phyloP scores from a whole-genome alignment of 345 rosid species.

The Heritiera fomes region DNA sequence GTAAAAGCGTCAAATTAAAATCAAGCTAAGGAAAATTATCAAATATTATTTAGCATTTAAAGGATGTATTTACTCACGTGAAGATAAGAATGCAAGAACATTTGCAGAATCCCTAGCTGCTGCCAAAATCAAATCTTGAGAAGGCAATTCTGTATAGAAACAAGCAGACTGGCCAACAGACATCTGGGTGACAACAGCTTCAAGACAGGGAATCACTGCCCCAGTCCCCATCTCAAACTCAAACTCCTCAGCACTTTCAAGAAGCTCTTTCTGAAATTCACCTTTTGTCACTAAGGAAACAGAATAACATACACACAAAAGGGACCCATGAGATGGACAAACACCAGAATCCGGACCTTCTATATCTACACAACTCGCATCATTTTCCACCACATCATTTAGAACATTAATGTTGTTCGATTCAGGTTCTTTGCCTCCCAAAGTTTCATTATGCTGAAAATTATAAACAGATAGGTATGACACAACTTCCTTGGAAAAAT shows the following conservation, averaged over 20 bases:
- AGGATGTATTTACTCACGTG: slow-evolving; percentile 46
- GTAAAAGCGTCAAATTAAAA: slow-evolving; percentile 2
- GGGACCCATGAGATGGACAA: slow-evolving; percentile 57
- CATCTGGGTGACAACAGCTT: slow-evolving; percentile 69
- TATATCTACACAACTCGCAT: slow-evolving; percentile 35
- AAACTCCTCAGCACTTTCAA: slow-evolving; percentile 80
- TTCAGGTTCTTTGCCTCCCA: slow-evolving; percentile 34
- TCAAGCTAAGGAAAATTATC: slow-evolving; percentile 17
- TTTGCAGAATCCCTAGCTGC: slow-evolving; percentile 51
- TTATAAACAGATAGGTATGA: slow-evolving; percentile 33
- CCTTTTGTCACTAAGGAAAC: slow-evolving; percentile 49
- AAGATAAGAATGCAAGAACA: slow-evolving; percentile 42
- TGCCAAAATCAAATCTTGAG: slow-evolving; percentile 64
- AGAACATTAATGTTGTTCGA: slow-evolving; percentile 22
- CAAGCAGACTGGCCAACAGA: slow-evolving; percentile 80
- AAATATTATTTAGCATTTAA: slow-evolving; percentile 23
- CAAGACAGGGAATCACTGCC: slow-evolving; percentile 59
- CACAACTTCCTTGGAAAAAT: slow-evolving; percentile 44
- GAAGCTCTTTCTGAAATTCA: slow-evolving; percentile 54
- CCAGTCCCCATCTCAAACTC: slow-evolving; percentile 92
- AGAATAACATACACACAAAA: slow-evolving; percentile 62
- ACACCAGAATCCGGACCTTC: slow-evolving; percentile 67
- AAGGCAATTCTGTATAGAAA: slow-evolving; percentile 42
- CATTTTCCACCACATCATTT: slow-evolving; percentile 29
- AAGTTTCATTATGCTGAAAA: slow-evolving; percentile 21